phyloP scores from a whole-genome alignment of 2,329 filamentous ascomycete species.

The Colletotrichum somersetense region DNA sequence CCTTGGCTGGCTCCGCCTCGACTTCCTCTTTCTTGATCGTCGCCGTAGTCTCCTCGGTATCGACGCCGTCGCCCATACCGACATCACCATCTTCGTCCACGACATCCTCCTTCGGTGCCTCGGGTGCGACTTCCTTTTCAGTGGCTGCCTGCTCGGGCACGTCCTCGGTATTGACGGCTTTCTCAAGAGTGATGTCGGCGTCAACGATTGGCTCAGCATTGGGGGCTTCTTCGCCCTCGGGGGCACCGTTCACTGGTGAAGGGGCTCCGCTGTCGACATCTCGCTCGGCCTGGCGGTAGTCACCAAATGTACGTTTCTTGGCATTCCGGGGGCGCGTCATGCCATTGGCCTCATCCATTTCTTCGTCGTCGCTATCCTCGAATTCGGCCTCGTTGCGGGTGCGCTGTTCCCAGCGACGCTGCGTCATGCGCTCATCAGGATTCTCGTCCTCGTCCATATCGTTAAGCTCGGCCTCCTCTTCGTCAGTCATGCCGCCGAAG shows the following conservation, averaged over 20 bases:
- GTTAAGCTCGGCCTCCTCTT: constrained; percentile 74
- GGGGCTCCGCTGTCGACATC: constrained; percentile 54
- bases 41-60: constrained; percentile 48
- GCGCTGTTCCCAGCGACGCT: constrained; percentile 85
- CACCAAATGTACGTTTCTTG: constrained; percentile 64
- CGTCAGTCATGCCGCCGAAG: constrained; percentile 72
- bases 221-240: constrained; percentile 48
- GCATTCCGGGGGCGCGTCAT: constrained; percentile 66
- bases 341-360: constrained; percentile 79
- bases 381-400: constrained; percentile 83
- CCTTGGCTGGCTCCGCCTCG: constrained; percentile 50
- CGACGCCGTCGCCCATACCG: constrained; percentile 60
- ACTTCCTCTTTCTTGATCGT: constrained; percentile 56
- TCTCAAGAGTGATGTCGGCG: constrained; percentile 48
- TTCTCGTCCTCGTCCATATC: constrained; percentile 87
- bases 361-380: constrained; percentile 91
- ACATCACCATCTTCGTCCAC: constrained; percentile 64
- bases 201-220: constrained; percentile 45
- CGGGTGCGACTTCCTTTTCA: constrained; percentile 34
- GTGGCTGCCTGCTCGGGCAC: constrained; percentile 17
- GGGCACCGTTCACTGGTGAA: constrained; percentile 54
- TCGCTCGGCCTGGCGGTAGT: constrained; percentile 60
- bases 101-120: constrained; percentile 46
- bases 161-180: constrained; percentile 48
- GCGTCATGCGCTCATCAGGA: constrained; percentile 84